These are phyloP conservation scores for Hypericum perforatum DNA, from an alignment of 345 rosid genomes.

Conservation along the genomic window DNA sequence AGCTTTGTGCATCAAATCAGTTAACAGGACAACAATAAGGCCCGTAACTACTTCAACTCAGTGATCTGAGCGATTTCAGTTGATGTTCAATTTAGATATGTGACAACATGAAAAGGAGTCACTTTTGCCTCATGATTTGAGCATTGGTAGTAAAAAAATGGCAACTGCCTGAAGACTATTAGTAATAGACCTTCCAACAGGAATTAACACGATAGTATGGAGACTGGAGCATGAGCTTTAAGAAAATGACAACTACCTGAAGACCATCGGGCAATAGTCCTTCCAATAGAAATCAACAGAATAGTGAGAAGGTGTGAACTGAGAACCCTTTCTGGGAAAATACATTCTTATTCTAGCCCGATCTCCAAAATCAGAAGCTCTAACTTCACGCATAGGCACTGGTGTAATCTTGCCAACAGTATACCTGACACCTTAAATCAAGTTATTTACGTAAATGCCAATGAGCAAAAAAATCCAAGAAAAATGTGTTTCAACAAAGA, in stretches of 20 bases:
- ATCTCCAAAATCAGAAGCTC: conserved; percentile 80
- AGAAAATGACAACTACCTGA: conserved; percentile 43
- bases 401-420: conserved; percentile 96
- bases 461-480: conserved; percentile 4
- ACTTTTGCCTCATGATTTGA: too few relatives aligned
- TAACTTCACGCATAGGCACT: conserved; percentile 81
- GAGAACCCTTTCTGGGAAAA: conserved; percentile 81
- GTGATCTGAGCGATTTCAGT: too few relatives aligned
- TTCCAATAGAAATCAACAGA: conserved; percentile 87
- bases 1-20: too few relatives aligned
- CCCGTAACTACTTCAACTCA: too few relatives aligned
- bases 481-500: not conserved
- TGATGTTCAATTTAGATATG: too few relatives aligned
- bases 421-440: conserved; percentile 58
- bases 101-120: too few relatives aligned
- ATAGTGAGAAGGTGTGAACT: conserved; percentile 79
- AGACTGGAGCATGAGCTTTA: too few relatives aligned
- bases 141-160: too few relatives aligned
- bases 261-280: conserved; percentile 98
- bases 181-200: too few relatives aligned
- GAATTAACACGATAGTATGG: too few relatives aligned
- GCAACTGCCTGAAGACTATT: too few relatives aligned
- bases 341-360: conserved; percentile 89
- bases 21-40: too few relatives aligned
- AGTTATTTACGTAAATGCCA: conserved; percentile 9